Evolutionary conservation across 352 stramenopile genomes (phyloP).

Genomic region (Globisporangium splendens): DNA sequence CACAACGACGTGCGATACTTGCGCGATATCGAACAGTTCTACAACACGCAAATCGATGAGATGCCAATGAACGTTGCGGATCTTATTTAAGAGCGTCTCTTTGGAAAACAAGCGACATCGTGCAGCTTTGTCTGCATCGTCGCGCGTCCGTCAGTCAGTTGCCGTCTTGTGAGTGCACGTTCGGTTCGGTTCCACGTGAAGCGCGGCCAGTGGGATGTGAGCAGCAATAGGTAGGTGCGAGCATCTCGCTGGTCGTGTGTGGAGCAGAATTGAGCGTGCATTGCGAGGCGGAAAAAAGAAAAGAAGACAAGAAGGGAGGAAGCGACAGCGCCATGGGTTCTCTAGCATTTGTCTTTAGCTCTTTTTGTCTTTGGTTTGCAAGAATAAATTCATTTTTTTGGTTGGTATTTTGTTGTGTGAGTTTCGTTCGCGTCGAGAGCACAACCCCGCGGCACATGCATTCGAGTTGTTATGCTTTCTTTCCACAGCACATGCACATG

Average conservation of each 20-base stretch:
- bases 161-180: slow-evolving; percentile 19
- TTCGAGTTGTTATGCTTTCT: no score
- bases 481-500: no score
- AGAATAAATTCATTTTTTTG: slow-evolving; percentile 23
- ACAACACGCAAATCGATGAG: slow-evolving; percentile 99
- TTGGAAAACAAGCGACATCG: slow-evolving; percentile 29
- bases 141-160: slow-evolving; percentile 16
- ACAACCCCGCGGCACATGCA: no score
- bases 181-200: no score
- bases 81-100: slow-evolving; percentile 92
- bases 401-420: slow-evolving; percentile 1
- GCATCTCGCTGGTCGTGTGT: no score
- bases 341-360: not conserved
- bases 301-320: not conserved
- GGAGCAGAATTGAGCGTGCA: slow-evolving; percentile 3
- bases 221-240: no score
- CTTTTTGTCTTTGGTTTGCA: slow-evolving; percentile 8
- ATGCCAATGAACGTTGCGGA: slow-evolving; percentile 99
- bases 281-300: slow-evolving; percentile 11
- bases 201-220: not conserved
- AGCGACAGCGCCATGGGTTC: not conserved
- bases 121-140: no score
- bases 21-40: slow-evolving; percentile 99
- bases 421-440: no score
- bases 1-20: slow-evolving; percentile 98